Percentiles rank a stretch among this genome's conserved stretches.
phyloP scores from a whole-genome alignment of 177 flowering plant species.

The Telopea speciosissima region DNA sequence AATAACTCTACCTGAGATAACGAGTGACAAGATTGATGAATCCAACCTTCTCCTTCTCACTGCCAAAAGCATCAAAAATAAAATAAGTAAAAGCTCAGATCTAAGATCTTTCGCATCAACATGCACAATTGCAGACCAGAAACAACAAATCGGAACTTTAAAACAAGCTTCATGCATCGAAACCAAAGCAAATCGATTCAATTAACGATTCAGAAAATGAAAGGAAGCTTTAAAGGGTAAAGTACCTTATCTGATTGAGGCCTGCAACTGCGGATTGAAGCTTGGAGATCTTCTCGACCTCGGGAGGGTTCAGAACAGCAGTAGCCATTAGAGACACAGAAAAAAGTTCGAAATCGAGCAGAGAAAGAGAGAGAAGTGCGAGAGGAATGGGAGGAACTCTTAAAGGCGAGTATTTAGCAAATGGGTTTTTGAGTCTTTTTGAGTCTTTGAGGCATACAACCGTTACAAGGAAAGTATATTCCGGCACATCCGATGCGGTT shows the following conservation, averaged over 20 bases:
- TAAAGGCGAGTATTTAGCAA: not conserved
- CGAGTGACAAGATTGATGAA: slow-evolving; percentile 87
- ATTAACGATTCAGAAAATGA: not conserved
- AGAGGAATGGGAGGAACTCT: not conserved
- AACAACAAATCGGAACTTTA: not conserved
- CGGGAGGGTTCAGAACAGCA: slow-evolving; percentile 30
- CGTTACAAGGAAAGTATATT: not conserved
- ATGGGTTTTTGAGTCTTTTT: not conserved
- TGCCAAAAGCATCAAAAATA: slow-evolving; percentile 26
- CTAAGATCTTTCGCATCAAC: slow-evolving; percentile 13
- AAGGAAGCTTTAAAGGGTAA: not conserved
- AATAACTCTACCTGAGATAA: slow-evolving; percentile 61
- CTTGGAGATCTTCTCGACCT: slow-evolving; percentile 49
- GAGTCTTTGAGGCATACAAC: not conserved
- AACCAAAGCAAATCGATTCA: not conserved
- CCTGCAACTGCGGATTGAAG: slow-evolving; percentile 60
- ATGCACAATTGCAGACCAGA: not conserved
- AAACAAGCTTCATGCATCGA: not conserved
- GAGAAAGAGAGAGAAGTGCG: not conserved
- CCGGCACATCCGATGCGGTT: not conserved
- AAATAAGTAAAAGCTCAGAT: slow-evolving; percentile 15
- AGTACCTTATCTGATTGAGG: slow-evolving; percentile 73
- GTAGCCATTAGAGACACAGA: slow-evolving; percentile 28
- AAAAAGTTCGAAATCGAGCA: not conserved
- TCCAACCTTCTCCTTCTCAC: slow-evolving; percentile 94